These are phyloP conservation scores for Globisporangium megalacanthum DNA, from an alignment of 352 stramenopile genomes.

Conservation along the genomic window DNA sequence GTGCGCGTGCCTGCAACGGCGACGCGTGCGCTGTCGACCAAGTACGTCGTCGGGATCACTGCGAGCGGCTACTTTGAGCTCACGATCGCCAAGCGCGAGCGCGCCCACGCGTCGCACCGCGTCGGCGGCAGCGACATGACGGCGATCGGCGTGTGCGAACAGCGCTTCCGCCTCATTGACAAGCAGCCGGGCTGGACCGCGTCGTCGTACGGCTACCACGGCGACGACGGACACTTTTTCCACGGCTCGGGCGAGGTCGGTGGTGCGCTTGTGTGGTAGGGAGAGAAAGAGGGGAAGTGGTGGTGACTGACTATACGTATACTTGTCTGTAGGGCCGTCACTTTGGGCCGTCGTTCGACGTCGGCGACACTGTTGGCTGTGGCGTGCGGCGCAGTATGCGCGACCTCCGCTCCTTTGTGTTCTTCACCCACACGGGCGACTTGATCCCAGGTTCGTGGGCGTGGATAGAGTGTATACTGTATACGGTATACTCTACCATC, in stretches of 20 bases:
- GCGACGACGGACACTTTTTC: slow-evolving; percentile 74
- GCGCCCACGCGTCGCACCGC: slow-evolving; percentile 4
- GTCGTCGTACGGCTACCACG: slow-evolving; percentile 69
- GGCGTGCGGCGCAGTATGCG: slow-evolving; percentile 43
- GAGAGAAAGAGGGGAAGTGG: slow-evolving; percentile 13
- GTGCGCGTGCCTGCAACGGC: slow-evolving; percentile 6
- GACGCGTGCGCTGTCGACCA: not conserved
- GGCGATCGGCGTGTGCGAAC: slow-evolving; percentile 52
- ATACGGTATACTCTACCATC: not conserved
- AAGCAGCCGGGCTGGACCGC: slow-evolving; percentile 69
- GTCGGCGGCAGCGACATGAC: slow-evolving; percentile 37
- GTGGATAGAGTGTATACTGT: no score
- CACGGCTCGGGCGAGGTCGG: slow-evolving; percentile 38
- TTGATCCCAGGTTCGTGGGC: slow-evolving; percentile 29
- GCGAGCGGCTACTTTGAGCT: slow-evolving; percentile 76
- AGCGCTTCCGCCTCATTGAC: slow-evolving; percentile 46
- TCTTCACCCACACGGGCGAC: slow-evolving; percentile 71
- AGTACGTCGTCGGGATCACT: slow-evolving; percentile 47
- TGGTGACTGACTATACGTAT: slow-evolving; percentile 3
- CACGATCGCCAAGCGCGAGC: slow-evolving; percentile 31
- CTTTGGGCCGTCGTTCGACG: slow-evolving; percentile 58
- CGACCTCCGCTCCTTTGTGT: slow-evolving; percentile 36
- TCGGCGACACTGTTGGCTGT: slow-evolving; percentile 69
- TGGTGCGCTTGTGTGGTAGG: not conserved
- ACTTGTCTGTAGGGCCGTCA: slow-evolving; percentile 27